Evolutionary conservation across 495 filamentous ascomycete genomes (phyloP), one percentile per base, ranked within the genome.

Genomic region (Lophium mytilinum): DNA sequence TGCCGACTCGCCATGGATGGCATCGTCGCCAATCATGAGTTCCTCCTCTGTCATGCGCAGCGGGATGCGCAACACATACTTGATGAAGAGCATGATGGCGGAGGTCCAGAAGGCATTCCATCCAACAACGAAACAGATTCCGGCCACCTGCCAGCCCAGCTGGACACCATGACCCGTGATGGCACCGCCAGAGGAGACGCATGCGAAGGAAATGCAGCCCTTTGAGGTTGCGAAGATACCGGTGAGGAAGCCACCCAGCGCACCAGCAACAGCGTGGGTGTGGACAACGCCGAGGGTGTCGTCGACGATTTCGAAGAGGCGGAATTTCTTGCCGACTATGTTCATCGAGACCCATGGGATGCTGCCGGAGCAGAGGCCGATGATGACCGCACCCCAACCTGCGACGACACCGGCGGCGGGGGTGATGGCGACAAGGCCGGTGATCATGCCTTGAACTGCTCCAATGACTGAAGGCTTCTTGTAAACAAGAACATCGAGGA

Each of bases 281-380:
- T 81, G 78, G 47, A 80, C 68, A 17, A 78, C 69, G 54, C 76
- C 78, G 43, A 80, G 75, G 9, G 55, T 57, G 58, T 81, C 78
- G 55, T 81, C 78, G 30, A 80, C 72, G 47, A 72, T 65, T 30
- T 74, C 66, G 51, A 80, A 70, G 58, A 74, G 65, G 43, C 55
- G 56, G 51, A 71, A 47, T 47, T 72, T 72, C 60, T 74, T 75
- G 57, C 71, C 76, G 10, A 75, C 62, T 24, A 80, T 66, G 65
- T 80, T 81, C 77, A 81, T 79, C 17, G 69, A 70, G 17, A 78
- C 47, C 78, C 78, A 81, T 1, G 78, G 78, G 50, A 80, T 71
- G 30, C 66, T 71, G 24, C 78, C 78, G 9, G 75, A 76, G 56
- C 70, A 73, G 45, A 73, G 52, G 53, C 78, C 78, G 42, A 80